A percentile compares a stretch with the other conserved stretches of the same genome.
Conservation (phyloP, 768 basidiomycete genomes). For the Psilocybe sp. region DNA sequence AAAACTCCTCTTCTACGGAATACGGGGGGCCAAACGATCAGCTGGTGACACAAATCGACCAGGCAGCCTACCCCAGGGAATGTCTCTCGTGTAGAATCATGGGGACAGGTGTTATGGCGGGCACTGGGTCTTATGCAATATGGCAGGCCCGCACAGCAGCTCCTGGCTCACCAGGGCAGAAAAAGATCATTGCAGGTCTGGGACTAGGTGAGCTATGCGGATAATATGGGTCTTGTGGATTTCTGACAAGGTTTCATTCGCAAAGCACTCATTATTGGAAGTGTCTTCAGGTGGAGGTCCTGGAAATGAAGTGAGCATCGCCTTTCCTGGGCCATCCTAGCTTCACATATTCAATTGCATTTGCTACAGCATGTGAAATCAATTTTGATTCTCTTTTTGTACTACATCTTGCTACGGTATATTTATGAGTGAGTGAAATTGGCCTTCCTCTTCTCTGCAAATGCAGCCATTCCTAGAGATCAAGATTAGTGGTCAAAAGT, state of each 20-base stretch:
- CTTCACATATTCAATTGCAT: background rate
- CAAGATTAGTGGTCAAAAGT: constrained; percentile 6
- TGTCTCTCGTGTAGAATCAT: constrained; percentile 72
- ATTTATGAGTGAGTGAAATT: constrained; percentile 64
- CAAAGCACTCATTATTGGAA: constrained; percentile 33
- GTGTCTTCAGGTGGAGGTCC: constrained; percentile 37
- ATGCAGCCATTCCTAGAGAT: constrained; percentile 86
- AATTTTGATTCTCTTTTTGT: background rate
- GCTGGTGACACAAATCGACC: background rate
- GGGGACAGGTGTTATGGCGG: constrained; percentile 60
- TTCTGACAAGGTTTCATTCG: background rate
- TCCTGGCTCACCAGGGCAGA: constrained; percentile 59
- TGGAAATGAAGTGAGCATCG: constrained; percentile 6
- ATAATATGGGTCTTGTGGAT: background rate
- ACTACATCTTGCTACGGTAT: background rate
- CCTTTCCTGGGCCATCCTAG: background rate
- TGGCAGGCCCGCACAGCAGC: constrained; percentile 60
- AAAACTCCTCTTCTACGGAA: background rate
- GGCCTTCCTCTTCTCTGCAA: constrained; percentile 90
- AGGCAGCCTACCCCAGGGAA: constrained; percentile 23
- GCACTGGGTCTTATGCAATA: constrained; percentile 66
- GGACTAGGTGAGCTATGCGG: constrained; percentile 51
- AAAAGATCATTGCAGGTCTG: constrained; percentile 57
- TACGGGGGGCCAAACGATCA: background rate
- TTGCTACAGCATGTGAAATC: background rate